These are phyloP conservation scores for Podospora fimiseda DNA, from an alignment of 495 filamentous ascomycete species.

Conservation along the genomic window DNA sequence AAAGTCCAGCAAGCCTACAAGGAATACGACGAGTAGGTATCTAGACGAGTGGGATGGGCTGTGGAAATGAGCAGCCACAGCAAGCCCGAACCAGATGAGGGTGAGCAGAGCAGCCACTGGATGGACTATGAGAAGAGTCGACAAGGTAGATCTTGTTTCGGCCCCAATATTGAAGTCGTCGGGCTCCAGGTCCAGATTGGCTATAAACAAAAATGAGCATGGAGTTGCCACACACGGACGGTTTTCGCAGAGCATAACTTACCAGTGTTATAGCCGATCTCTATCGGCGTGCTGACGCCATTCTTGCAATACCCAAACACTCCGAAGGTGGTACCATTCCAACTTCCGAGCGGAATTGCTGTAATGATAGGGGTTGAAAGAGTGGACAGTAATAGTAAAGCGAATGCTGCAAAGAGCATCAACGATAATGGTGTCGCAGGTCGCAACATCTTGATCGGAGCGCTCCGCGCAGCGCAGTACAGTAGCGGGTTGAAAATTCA, in stretches of 20 bases:
- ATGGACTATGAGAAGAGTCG: constrained; percentile 85
- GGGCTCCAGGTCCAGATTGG: constrained; percentile 23
- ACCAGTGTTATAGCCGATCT: constrained; percentile 85
- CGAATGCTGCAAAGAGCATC: constrained; percentile 80
- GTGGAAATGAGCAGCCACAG: constrained; percentile 78
- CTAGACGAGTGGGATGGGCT: constrained; percentile 86
- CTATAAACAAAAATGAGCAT: too few species aligned
- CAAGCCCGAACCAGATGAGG: constrained; percentile 74
- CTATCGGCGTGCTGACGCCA: constrained; percentile 58
- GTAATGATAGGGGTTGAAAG: constrained; percentile 90
- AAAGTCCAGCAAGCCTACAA: constrained; percentile 78
- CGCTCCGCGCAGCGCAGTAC: neutral
- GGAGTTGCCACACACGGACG: too few species aligned
- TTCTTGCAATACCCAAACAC: constrained; percentile 85
- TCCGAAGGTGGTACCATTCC: constrained; percentile 71
- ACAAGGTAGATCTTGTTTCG: constrained; percentile 72
- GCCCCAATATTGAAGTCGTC: constrained; percentile 66
- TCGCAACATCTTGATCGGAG: constrained; percentile 54
- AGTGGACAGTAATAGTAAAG: constrained; percentile 75
- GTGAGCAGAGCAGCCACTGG: constrained; percentile 84
- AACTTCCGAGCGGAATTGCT: constrained; percentile 73
- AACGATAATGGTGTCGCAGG: constrained; percentile 89
- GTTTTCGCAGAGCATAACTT: constrained; percentile 32
- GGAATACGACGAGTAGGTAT: constrained; percentile 76
- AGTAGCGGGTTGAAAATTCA: constrained; percentile 4